Conservation (phyloP, 768 basidiomycete species). For the Mycena rebaudengoi region DNA sequence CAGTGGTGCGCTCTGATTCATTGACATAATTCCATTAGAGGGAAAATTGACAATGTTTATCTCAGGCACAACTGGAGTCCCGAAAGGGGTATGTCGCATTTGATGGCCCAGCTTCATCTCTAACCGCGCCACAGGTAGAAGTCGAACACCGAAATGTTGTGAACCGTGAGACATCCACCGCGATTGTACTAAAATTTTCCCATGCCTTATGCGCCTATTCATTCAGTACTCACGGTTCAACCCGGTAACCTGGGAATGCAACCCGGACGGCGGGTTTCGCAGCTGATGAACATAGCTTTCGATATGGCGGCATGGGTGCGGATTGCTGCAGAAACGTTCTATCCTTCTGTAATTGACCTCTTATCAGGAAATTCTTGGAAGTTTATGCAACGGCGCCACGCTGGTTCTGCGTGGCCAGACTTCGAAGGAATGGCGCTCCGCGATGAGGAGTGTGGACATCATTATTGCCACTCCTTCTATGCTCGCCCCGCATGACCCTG, state of each 20-base stretch:
- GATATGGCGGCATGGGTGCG: constrained; percentile 71
- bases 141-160: constrained; percentile 68
- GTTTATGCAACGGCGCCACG: constrained; percentile 59
- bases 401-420: constrained; percentile 62
- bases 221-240: constrained; percentile 49
- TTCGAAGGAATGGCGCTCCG: constrained; percentile 55
- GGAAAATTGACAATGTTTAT: no score
- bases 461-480: constrained; percentile 65
- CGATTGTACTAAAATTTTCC: no score
- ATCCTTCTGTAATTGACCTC: constrained; percentile 33
- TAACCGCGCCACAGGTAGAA: constrained; percentile 44
- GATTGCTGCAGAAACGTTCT: neutral
- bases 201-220: no score
- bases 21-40: neutral
- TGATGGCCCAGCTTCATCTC: neutral
- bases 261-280: constrained; percentile 64
- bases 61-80: constrained; percentile 62
- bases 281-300: constrained; percentile 70
- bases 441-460: constrained; percentile 60
- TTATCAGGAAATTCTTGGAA: constrained; percentile 61
- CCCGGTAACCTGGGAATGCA: constrained; percentile 68
- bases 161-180: constrained; percentile 51
- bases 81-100: constrained; percentile 51
- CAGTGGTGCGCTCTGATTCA: constrained; percentile 52
- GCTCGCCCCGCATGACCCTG: constrained; percentile 56